Evolutionary conservation across 257 asterid genomes (phyloP).

Genomic region (Lycium barbarum): DNA sequence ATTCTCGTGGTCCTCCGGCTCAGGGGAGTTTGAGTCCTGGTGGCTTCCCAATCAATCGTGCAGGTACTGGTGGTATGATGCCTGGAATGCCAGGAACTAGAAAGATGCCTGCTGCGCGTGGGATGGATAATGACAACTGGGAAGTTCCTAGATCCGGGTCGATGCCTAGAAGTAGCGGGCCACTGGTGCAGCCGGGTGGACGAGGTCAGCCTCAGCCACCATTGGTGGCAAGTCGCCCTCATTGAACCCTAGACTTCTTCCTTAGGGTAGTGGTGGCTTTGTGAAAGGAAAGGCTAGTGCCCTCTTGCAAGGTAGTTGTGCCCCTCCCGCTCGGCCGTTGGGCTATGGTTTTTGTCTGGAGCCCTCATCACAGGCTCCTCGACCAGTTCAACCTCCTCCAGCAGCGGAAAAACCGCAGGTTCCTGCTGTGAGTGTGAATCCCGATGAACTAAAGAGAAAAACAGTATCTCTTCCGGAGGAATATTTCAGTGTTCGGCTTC

Average conservation of each 20-base stretch:
- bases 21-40: slow-evolving; percentile 69
- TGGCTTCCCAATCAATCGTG: slow-evolving; percentile 77
- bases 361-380: slow-evolving; percentile 48
- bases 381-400: slow-evolving; percentile 44
- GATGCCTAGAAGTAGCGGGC: slow-evolving; percentile 76
- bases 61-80: slow-evolving; percentile 95
- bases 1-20: slow-evolving; percentile 59
- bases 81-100: slow-evolving; percentile 97
- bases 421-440: slow-evolving; percentile 43
- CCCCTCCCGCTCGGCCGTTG: slow-evolving; percentile 46
- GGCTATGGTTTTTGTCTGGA: slow-evolving; percentile 45
- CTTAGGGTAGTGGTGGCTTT: slow-evolving; percentile 74
- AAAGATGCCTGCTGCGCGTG: slow-evolving; percentile 91
- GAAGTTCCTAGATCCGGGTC: slow-evolving; percentile 79
- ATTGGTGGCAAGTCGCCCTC: slow-evolving; percentile 59
- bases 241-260: slow-evolving; percentile 58
- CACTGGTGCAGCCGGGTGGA: slow-evolving; percentile 49
- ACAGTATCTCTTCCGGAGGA: slow-evolving; percentile 73
- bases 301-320: slow-evolving; percentile 72
- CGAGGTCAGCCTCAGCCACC: slow-evolving; percentile 57
- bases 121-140: slow-evolving; percentile 78
- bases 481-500: slow-evolving; percentile 63
- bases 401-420: slow-evolving; percentile 50
- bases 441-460: slow-evolving; percentile 68
- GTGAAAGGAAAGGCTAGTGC: slow-evolving; percentile 68